These are phyloP conservation scores for Nitzschia putrida DNA, from an alignment of 108 stramenopile species.

Conservation along the genomic window DNA sequence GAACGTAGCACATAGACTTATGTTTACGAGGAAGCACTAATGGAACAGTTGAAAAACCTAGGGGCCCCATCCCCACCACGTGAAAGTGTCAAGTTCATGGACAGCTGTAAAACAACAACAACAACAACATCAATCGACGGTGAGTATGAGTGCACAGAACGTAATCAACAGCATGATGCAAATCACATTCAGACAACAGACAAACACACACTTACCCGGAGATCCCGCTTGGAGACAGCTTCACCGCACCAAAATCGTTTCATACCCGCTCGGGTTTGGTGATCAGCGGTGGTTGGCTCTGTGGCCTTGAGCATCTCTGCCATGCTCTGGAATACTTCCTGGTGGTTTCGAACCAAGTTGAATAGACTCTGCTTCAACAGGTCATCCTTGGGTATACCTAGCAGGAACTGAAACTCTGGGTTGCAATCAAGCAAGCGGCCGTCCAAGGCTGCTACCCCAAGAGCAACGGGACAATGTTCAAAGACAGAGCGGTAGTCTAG, in stretches of 20 bases:
- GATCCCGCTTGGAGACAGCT: slow-evolving; percentile 34
- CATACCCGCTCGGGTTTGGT: neutral
- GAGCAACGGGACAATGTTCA: slow-evolving; percentile 67
- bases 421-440: slow-evolving; percentile 84
- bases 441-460: slow-evolving; percentile 80
- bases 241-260: slow-evolving; percentile 34
- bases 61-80: slow-evolving; percentile 61
- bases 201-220: slow-evolving; percentile 17
- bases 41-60: slow-evolving; percentile 77
- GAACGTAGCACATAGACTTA: no score
- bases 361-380: slow-evolving; percentile 60
- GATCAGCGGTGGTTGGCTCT: slow-evolving; percentile 11
- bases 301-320: slow-evolving; percentile 60
- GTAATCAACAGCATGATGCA: neutral
- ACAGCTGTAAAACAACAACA: slow-evolving; percentile 55
- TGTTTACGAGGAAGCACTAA: neutral
- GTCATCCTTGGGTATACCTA: slow-evolving; percentile 52
- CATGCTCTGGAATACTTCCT: slow-evolving; percentile 83
- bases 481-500: slow-evolving; percentile 80
- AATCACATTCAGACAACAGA: neutral
- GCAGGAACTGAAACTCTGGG: slow-evolving; percentile 55
- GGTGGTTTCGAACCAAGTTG: slow-evolving; percentile 75
- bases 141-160: neutral
- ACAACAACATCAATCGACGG: neutral
- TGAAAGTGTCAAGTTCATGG: slow-evolving; percentile 70